Percentiles rank a stretch among this genome's conserved stretches.
These are phyloP conservation scores for Teunomyces atbi DNA, from an alignment of 805 yeast genomes.

Conservation along the genomic window DNA sequence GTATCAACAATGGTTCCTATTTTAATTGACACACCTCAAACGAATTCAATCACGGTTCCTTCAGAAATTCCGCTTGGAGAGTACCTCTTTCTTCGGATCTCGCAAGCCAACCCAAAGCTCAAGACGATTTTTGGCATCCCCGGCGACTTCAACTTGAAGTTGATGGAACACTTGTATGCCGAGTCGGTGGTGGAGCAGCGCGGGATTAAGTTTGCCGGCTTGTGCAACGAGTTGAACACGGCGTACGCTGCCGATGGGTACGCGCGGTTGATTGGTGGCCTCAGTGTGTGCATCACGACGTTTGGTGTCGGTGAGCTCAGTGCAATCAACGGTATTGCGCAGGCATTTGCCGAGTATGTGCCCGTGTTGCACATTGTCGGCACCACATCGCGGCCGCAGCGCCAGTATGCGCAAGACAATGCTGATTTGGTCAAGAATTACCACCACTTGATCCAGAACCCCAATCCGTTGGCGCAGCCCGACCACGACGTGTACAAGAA, in stretches of 20 bases:
- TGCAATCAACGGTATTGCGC: slow-evolving; percentile 79
- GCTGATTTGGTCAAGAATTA: slow-evolving; percentile 19
- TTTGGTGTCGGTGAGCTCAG: slow-evolving; percentile 90
- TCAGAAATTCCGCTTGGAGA: slow-evolving; percentile 56
- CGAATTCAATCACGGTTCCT: not conserved
- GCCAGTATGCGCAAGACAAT: slow-evolving; percentile 17
- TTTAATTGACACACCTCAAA: too few species aligned
- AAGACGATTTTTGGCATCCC: slow-evolving; percentile 72
- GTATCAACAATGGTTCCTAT: not conserved
- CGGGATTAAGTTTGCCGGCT: slow-evolving; percentile 68
- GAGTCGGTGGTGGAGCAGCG: slow-evolving; percentile 31
- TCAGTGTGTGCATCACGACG: slow-evolving; percentile 67
- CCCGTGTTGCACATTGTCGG: slow-evolving; percentile 87
- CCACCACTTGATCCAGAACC: slow-evolving; percentile 63
- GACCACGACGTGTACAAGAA: slow-evolving; percentile 67
- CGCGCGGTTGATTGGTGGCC: slow-evolving; percentile 59
- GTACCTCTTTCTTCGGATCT: slow-evolving; percentile 57
- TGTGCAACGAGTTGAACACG: slow-evolving; percentile 85
- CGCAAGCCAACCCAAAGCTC: slow-evolving; percentile 49
- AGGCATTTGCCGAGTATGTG: slow-evolving; percentile 77
- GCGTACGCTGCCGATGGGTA: slow-evolving; percentile 93
- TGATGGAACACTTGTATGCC: slow-evolving; percentile 66
- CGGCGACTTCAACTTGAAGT: slow-evolving; percentile 68
- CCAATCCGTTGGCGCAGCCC: slow-evolving; percentile 49
- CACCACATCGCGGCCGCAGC: slow-evolving; percentile 35